These are phyloP conservation scores for Xylariaceae sp. DNA, from an alignment of 2,329 filamentous ascomycete genomes.

Conservation along the genomic window DNA sequence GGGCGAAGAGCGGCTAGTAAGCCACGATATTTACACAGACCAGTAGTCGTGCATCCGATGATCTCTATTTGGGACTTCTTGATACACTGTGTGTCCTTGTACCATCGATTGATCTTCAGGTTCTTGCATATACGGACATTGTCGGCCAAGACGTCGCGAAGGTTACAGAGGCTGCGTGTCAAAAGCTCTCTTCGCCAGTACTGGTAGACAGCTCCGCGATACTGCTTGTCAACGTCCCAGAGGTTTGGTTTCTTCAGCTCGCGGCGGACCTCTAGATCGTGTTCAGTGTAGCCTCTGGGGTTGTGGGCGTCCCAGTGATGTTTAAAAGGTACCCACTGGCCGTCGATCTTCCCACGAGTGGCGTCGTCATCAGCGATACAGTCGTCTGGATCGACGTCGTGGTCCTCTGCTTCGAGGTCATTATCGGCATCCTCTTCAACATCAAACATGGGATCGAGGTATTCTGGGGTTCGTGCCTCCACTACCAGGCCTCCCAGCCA, in stretches of 20 bases:
- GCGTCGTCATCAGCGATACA: conserved; percentile 31
- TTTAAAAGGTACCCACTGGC: conserved; percentile 36
- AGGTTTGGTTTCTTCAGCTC: conserved; percentile 46
- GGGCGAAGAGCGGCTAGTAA: conserved; percentile 64
- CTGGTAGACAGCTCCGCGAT: conserved; percentile 64
- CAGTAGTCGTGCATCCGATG: conserved; percentile 70
- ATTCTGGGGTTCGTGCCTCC: conserved; percentile 17
- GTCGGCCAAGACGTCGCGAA: conserved; percentile 45
- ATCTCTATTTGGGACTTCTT: conserved; percentile 39
- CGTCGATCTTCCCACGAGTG: conserved; percentile 37
- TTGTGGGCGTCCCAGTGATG: conserved; percentile 36
- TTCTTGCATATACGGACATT: conserved; percentile 48
- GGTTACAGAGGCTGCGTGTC: conserved; percentile 32
- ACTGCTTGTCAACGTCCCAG: conserved; percentile 50
- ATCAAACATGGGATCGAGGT: conserved; percentile 23
- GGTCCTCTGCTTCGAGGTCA: conserved; percentile 53
- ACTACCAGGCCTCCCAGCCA: conserved; percentile 54
- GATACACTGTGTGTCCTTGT: conserved; percentile 48
- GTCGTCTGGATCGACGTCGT: conserved; percentile 36
- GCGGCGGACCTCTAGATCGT: conserved; percentile 28
- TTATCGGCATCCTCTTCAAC: conserved; percentile 42
- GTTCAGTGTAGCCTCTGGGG: conserved; percentile 15
- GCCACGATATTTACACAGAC: conserved; percentile 73
- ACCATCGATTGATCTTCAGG: conserved; percentile 54
- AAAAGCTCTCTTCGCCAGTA: conserved; percentile 54